Base-by-base conservation (phyloP, 768 basidiomycete species). In the Austroboletus eburneus region DNA sequence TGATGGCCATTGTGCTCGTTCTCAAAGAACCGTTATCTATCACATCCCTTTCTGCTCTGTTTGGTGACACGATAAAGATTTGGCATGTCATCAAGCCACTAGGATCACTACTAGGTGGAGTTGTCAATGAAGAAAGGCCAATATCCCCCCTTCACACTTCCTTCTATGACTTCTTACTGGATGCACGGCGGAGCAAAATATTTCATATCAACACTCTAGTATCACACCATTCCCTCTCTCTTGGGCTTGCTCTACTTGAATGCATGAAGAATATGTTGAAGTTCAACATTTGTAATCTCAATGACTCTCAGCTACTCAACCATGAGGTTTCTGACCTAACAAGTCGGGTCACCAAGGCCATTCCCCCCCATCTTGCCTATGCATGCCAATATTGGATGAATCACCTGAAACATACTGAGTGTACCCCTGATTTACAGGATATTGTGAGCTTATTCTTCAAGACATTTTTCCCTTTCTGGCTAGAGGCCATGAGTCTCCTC, bases 261-360 rank as follows among this genome's bases (percentile, higher is more conserved):
- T 49, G 62, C 23, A 69, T 73, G 71, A 51, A 50, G 12, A 44
- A 38, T 25, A 52, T 49, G 14, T 65, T 73, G 29, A 52, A 45
- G 39, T 73, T 74, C 56, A 72, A 74, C 33, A 71, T 74, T 8
- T 73, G 71, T 22, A 34, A 54, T 10, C 46, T 74, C 9, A 45
- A 68, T 24, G 60, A 68, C 21, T 73, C 72, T 6, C 61, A 64
- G 39, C 20, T 59, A 0, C 47, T 30, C 13, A 72, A 73, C 23
- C n/a, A 34, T 14, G 59, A 66, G 9, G 37, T 72, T 4, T 45
- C 50, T 2, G 51, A 58, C 29, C 36, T 62, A 2, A 18, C 39
- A 0, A 16, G 14, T 4, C 51, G 49, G 6, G 57, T 71, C 25
- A 34, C 51, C 10, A 42, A 25, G 3, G 42, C 36, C 20, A 69